Evolutionary conservation across 768 basidiomycete genomes (phyloP).

Genomic region (Lactarius psammicola): DNA sequence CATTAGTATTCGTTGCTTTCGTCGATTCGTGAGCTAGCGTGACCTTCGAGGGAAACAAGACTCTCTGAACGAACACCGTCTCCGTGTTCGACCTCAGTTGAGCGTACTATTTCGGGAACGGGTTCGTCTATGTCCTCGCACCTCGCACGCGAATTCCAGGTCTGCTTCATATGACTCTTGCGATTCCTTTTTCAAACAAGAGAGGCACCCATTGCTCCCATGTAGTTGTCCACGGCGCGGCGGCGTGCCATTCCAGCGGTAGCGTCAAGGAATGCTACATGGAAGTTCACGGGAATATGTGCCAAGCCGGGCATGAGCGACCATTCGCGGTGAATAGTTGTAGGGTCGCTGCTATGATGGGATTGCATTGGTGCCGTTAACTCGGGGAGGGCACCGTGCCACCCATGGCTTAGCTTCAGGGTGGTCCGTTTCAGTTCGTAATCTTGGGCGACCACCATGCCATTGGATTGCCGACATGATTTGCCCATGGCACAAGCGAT

Average conservation of each 20-base stretch:
- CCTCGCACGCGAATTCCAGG: background rate
- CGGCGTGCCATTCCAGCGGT: background rate
- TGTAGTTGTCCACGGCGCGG: too few relatives aligned
- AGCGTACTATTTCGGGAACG: background rate
- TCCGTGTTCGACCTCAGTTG: too few relatives aligned
- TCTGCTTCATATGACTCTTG: background rate
- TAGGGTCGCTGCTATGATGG: background rate
- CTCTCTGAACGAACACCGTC: too few relatives aligned
- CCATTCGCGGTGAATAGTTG: background rate
- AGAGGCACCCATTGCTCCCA: background rate
- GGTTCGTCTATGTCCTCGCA: background rate
- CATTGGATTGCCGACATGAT: background rate
- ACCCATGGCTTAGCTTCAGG: background rate
- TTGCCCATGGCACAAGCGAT: background rate
- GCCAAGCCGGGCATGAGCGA: background rate
- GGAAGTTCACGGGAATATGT: background rate
- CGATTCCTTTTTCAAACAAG: background rate
- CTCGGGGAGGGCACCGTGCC: background rate
- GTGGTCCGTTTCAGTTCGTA: background rate
- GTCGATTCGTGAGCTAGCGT: background rate
- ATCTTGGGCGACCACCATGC: background rate
- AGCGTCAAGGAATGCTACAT: background rate
- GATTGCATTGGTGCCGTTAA: background rate
- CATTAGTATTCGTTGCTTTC: background rate
- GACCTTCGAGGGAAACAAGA: too few relatives aligned